Conservation (phyloP, 306 rosid species). For the Rubus idaeus region DNA sequence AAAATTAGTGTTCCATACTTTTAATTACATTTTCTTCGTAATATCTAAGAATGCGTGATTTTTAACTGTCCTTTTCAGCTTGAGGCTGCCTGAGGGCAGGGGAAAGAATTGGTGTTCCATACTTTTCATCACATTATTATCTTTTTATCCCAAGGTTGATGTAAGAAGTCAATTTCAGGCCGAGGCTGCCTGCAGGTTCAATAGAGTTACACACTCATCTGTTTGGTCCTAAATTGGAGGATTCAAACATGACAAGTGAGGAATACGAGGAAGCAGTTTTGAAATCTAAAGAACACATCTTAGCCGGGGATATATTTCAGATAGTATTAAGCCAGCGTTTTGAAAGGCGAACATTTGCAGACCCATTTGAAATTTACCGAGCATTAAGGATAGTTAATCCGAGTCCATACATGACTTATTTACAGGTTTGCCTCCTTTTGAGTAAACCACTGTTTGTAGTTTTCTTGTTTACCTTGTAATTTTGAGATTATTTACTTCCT, state of each 20-base stretch:
- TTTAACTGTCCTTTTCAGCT: background rate
- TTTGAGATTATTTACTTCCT: conserved; percentile 17
- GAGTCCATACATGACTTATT: conserved; percentile 95
- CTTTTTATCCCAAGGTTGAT: conserved; percentile 17
- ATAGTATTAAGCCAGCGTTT: conserved; percentile 93
- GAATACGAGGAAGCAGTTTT: conserved; percentile 80
- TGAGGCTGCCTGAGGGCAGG: background rate
- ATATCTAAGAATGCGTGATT: background rate
- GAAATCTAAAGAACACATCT: conserved; percentile 88
- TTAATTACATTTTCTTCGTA: background rate
- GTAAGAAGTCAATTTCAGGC: conserved; percentile 60
- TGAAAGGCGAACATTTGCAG: conserved; percentile 96
- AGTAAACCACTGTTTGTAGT: background rate
- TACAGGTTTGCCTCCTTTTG: conserved; percentile 59
- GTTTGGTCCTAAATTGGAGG: conserved; percentile 73
- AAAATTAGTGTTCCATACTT: background rate
- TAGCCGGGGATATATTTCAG: conserved; percentile 96
- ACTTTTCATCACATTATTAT: background rate
- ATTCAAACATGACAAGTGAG: conserved; percentile 76
- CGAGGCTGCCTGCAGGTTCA: conserved; percentile 90
- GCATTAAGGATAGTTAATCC: conserved; percentile 94
- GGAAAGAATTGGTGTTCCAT: conserved; percentile 2
- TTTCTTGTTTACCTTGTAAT: conserved; percentile 13
- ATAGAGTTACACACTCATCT: conserved; percentile 55
- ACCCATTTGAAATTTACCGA: conserved; percentile 93